A percentile compares a stretch with the other conserved stretches of the same genome.
These are phyloP conservation scores for Dispira parvispora DNA, from an alignment of 192 early-diverging fungal species.

Conservation along the genomic window DNA sequence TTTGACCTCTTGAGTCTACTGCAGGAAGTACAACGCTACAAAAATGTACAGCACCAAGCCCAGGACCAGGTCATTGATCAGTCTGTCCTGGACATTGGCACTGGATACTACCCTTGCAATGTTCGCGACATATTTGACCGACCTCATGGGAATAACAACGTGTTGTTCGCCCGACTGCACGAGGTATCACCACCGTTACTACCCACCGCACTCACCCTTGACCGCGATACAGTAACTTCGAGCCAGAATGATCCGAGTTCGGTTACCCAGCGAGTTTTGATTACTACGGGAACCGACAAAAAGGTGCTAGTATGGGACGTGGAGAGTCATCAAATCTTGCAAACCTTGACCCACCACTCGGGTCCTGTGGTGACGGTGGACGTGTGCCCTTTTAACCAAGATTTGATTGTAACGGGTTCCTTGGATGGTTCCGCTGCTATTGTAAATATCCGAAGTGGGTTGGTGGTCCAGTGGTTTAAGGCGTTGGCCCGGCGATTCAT, in stretches of 20 bases:
- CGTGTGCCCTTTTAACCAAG: not conserved
- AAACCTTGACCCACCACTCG: not conserved
- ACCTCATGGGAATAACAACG: not conserved
- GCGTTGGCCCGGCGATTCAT: not conserved
- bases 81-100: conserved; percentile 3
- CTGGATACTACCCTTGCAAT: not conserved
- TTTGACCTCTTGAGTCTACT: not conserved
- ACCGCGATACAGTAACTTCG: not conserved
- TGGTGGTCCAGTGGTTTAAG: not conserved
- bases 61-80: not conserved
- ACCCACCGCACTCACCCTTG: not conserved
- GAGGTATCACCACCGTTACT: not conserved
- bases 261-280: not conserved
- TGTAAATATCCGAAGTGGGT: not conserved
- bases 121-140: not conserved
- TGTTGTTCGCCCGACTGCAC: conserved; percentile 4
- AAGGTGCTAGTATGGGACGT: not conserved
- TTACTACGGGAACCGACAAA: conserved; percentile 4
- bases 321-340: not conserved
- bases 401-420: conserved; percentile 1
- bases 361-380: not conserved
- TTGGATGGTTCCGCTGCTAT: not conserved
- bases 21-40: not conserved
- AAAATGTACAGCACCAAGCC: not conserved
- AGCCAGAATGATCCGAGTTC: not conserved